Evolutionary conservation across 805 yeast species (phyloP).

Genomic region (Tetrapisispora pingtungensis): DNA sequence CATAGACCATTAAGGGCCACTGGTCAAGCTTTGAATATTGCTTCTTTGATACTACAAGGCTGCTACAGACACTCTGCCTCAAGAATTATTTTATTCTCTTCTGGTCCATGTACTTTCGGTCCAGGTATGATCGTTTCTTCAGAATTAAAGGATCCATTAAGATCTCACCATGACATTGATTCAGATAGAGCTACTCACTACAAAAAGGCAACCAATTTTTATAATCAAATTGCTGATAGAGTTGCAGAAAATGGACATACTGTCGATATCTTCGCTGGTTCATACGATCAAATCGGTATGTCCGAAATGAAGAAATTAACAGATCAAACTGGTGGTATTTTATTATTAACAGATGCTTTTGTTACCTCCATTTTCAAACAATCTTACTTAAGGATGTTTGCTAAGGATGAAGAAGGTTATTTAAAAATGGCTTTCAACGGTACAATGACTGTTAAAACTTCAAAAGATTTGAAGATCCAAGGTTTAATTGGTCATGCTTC

Average conservation of each 20-base stretch:
- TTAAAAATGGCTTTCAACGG: slow-evolving; percentile 89
- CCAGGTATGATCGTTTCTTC: slow-evolving; percentile 93
- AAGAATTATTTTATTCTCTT: slow-evolving; percentile 79
- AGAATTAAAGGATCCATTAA: slow-evolving; percentile 87
- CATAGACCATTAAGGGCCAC: slow-evolving; percentile 85
- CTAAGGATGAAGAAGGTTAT: slow-evolving; percentile 78
- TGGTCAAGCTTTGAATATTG: slow-evolving; percentile 85
- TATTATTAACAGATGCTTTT: slow-evolving; percentile 84
- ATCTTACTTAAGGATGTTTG: slow-evolving; percentile 76
- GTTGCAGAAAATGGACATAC: slow-evolving; percentile 68
- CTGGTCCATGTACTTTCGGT: slow-evolving; percentile 89
- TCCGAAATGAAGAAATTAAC: slow-evolving; percentile 84
- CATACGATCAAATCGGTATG: slow-evolving; percentile 93
- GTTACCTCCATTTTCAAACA: slow-evolving; percentile 92
- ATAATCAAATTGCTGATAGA: slow-evolving; percentile 61
- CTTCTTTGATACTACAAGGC: slow-evolving; percentile 70
- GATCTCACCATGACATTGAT: slow-evolving; percentile 96
- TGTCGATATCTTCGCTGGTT: slow-evolving; percentile 86
- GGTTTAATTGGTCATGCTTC: slow-evolving; percentile 93
- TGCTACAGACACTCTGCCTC: slow-evolving; percentile 81
- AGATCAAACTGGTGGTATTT: slow-evolving; percentile 81
- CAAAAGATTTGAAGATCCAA: slow-evolving; percentile 76
- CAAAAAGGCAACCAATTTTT: slow-evolving; percentile 75
- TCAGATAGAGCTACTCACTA: slow-evolving; percentile 81
- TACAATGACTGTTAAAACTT: slow-evolving; percentile 74